Percentiles rank a stretch among this genome's conserved stretches.
Conservation (phyloP, 345 rosid genomes). For the Brassica cretica region DNA sequence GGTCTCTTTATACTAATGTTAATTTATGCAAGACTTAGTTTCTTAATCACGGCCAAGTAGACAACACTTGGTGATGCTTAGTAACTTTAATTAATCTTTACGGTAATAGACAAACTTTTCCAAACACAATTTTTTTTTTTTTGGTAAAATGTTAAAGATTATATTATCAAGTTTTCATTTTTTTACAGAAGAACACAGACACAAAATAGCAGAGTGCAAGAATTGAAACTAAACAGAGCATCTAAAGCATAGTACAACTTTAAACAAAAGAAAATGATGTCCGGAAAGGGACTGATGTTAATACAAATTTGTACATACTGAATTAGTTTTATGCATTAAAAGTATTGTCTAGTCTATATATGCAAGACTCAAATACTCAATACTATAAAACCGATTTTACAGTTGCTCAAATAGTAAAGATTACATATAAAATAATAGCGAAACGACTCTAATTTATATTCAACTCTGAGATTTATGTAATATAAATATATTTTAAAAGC, state of each 20-base stretch:
- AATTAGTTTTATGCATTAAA: not conserved
- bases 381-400: not conserved
- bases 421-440: not conserved
- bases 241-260: too few species aligned
- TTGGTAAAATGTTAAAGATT: too few species aligned
- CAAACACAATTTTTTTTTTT: not conserved
- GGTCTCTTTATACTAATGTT: not conserved
- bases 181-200: too few species aligned
- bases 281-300: too few species aligned
- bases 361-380: not conserved
- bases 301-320: not conserved
- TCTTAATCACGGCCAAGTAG: too few species aligned
- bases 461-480: not conserved
- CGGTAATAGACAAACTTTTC: not conserved
- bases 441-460: not conserved
- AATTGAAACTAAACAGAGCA: too few species aligned
- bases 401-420: not conserved
- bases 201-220: too few species aligned
- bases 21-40: too few species aligned
- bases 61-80: not conserved
- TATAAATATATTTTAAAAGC: not conserved
- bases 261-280: too few species aligned
- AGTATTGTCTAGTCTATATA: not conserved
- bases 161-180: too few species aligned
- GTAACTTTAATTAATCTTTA: not conserved